These are phyloP conservation scores for Phlegmacium glaucopus DNA, from an alignment of 768 basidiomycete species.

Conservation along the genomic window DNA sequence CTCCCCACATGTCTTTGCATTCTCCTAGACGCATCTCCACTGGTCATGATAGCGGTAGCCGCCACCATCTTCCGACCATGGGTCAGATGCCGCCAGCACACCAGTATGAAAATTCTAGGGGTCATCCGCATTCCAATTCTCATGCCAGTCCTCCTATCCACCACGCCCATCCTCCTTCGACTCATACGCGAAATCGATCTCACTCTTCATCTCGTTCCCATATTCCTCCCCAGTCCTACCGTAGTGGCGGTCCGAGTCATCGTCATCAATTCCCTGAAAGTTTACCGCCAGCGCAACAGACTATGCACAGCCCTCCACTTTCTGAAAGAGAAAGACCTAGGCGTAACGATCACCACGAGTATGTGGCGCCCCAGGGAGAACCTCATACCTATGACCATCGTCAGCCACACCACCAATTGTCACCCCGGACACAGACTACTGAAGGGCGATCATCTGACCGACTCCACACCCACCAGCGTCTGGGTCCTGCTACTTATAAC, in stretches of 20 bases:
- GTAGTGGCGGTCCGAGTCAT: conserved; percentile 30
- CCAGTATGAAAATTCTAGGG: conserved; percentile 22
- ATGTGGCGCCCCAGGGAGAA: conserved; percentile 18
- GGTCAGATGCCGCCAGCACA: conserved; percentile 43
- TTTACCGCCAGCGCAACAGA: conserved; percentile 40
- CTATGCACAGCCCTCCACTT: conserved; percentile 48
- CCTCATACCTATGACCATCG: conserved; percentile 28
- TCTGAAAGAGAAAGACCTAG: conserved; percentile 44
- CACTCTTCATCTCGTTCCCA: conserved; percentile 51
- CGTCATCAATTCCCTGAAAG: conserved; percentile 48
- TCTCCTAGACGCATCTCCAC: conserved; percentile 41
- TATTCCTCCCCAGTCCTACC: conserved; percentile 33
- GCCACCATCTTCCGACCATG: conserved; percentile 48
- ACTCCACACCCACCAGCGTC: conserved; percentile 63
- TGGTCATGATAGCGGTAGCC: conserved; percentile 32
- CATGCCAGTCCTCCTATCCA: conserved; percentile 41
- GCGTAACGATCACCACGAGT: conserved; percentile 37
- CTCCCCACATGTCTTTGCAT: conserved; percentile 39
- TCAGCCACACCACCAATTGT: conserved; percentile 25
- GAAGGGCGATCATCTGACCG: conserved; percentile 34
- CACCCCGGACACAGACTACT: conserved; percentile 32
- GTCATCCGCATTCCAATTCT: conserved; percentile 23
- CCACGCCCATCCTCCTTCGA: conserved; percentile 36
- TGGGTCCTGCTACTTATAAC: conserved; percentile 59
- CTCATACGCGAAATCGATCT: conserved; percentile 45